A percentile compares a stretch with the other conserved stretches of the same genome.
Conservation (phyloP, 176 grass and related monocot genomes). For the Saccharum officinarum region DNA sequence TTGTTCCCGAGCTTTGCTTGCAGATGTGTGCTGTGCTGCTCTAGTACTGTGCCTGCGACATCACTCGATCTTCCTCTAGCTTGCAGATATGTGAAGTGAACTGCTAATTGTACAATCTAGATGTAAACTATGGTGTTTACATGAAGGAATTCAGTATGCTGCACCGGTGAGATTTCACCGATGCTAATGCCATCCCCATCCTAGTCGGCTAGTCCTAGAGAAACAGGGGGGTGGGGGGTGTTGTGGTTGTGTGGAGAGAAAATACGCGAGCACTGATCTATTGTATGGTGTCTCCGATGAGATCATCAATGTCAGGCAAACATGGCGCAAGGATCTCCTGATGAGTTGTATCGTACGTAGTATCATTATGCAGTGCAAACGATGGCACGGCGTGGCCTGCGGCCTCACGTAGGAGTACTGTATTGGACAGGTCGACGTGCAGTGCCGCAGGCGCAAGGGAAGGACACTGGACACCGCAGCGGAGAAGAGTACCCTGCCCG, state of each 20-base stretch:
- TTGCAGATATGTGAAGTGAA: slow-evolving; percentile 45
- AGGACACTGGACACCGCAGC: neutral
- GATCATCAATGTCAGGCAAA: neutral
- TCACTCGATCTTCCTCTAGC: neutral
- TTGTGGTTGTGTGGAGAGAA: too few relatives aligned
- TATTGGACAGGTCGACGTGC: slow-evolving; percentile 33
- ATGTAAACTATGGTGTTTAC: slow-evolving; percentile 63
- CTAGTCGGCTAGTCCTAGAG: neutral
- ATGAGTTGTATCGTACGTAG: too few relatives aligned
- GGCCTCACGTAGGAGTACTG: neutral
- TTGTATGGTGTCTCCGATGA: neutral
- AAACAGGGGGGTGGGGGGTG: too few relatives aligned
- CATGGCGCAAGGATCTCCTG: neutral
- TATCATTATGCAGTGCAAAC: too few relatives aligned
- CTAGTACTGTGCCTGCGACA: neutral
- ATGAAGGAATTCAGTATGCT: slow-evolving; percentile 44
- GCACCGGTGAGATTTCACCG: slow-evolving; percentile 29
- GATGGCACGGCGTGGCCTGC: neutral
- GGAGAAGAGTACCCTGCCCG: neutral
- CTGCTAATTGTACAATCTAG: slow-evolving; percentile 15
- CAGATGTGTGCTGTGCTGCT: neutral
- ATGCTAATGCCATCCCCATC: neutral
- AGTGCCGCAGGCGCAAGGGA: slow-evolving; percentile 15
- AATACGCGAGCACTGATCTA: too few relatives aligned
- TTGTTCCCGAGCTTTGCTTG: slow-evolving; percentile 34